Percentiles rank a stretch among this genome's conserved stretches.
Evolutionary conservation across 1,284 basidiomycete species (phyloP).

Genomic region (Pseudozyma sp.): DNA sequence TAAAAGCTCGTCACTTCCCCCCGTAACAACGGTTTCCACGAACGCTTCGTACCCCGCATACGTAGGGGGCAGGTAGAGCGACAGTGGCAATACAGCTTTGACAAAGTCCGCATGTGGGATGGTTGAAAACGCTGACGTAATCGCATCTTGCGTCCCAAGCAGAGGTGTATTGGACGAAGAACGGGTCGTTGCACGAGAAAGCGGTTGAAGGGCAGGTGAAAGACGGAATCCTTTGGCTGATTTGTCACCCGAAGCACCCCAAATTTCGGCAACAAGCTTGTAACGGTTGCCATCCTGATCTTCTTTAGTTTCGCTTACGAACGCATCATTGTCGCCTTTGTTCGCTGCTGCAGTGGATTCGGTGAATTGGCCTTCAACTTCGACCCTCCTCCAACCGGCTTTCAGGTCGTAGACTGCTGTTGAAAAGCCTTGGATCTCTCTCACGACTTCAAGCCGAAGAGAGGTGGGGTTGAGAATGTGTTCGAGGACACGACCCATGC

Average conservation of each 20-base stretch:
- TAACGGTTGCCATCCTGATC: constrained; percentile 17
- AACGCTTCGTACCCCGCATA: constrained; percentile 1
- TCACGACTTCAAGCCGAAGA: constrained; percentile 8
- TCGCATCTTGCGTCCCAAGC: constrained; percentile 2
- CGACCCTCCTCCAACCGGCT: constrained; percentile 6
- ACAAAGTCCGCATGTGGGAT: constrained; percentile 24
- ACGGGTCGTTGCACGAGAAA: neutral
- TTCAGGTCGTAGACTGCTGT: constrained; percentile 41
- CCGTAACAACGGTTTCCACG: constrained; percentile 21
- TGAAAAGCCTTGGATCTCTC: constrained; percentile 38
- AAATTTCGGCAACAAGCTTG: constrained; percentile 20
- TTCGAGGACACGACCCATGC: constrained; percentile 49
- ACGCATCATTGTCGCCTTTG: constrained; percentile 14
- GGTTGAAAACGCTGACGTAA: neutral
- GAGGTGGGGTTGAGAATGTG: constrained; percentile 9
- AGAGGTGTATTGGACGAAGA: neutral
- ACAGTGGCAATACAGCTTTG: constrained; percentile 22
- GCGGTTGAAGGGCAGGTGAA: constrained; percentile 11
- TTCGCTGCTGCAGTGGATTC: neutral
- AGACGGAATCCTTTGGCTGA: constrained; percentile 17
- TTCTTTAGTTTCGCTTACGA: constrained; percentile 14
- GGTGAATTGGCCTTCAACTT: constrained; percentile 15
- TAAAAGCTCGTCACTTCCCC: constrained; percentile 37
- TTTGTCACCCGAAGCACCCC: constrained; percentile 34
- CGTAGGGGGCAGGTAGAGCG: constrained; percentile 1